Base-by-base conservation (phyloP, 306 rosid species). In the Benincasa hispida region DNA sequence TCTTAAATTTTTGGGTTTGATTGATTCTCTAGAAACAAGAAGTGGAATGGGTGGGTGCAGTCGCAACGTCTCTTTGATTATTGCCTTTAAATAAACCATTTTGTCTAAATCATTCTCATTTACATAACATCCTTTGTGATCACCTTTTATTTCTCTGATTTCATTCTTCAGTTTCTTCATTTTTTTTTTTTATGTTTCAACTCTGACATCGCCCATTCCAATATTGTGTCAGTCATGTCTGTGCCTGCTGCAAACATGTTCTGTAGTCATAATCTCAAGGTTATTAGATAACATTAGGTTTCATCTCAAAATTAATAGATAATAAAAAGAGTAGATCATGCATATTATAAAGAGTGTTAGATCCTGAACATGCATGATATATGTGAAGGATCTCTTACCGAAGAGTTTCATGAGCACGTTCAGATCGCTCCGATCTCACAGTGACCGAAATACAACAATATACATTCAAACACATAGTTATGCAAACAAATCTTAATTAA, bases 201-300 rank as follows among this genome's bases (percentile, higher is more conserved):
- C 0, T 83, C 86, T 8, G 89, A 62, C 89, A 85, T 87, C 74
- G 84, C 62, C 89, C 87, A 85, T 8, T 88, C 96, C n/a, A 90
- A 59, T 8, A 72, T 75, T 5, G 82, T 76, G 22, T 41, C 73
- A 3, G 82, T 78, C 0, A 92, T 87, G 77, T 87, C 90, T 0
- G 90, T 89, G 8, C 93, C 93, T 0, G 84, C 92, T 8, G 72
- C 79, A 80, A 85, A 85, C 78, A 78, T 82, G 78, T 82, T 86
- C 84, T 82, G 56, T 54, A 82, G 35, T 10, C 45, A 17, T 3
- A 61, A 53, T n/a, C 3, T 14, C 24, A 53, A 54, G 41, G 9
- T 37, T 39, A 8, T 39, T 2, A 39, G 9, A 51, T 51, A 15
- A 45, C 15, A n/a, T n/a, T n/a, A 45, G 4, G 50, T 11, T 45